Conservation (phyloP, 2,329 filamentous ascomycete species). For the Cercospora sesami region DNA sequence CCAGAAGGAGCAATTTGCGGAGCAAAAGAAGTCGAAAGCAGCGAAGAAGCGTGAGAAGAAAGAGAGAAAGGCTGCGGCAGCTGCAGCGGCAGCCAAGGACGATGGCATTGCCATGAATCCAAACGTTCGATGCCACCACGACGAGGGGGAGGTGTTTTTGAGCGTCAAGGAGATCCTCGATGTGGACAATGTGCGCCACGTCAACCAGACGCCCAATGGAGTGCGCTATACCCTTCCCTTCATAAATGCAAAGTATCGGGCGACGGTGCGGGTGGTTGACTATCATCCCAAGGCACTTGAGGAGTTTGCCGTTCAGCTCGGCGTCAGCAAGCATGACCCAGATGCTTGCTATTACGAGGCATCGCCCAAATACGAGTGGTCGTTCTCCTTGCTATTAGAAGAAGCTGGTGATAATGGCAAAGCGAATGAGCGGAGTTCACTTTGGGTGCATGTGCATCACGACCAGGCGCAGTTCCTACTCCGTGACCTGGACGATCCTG, state of each 20-base stretch:
- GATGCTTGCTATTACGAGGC: constrained; percentile 41
- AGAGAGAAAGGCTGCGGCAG: constrained; percentile 42
- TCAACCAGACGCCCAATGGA: constrained; percentile 42
- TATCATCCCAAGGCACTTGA: constrained; percentile 70
- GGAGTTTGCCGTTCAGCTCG: constrained; percentile 61
- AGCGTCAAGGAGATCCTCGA: constrained; percentile 53
- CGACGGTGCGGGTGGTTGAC: constrained; percentile 75
- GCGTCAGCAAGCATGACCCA: constrained; percentile 16
- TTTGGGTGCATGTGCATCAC: constrained; percentile 70
- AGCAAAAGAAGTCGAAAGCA: constrained; percentile 28
- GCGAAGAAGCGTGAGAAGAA: constrained; percentile 42
- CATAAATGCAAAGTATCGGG: constrained; percentile 66
- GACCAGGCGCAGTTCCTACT: constrained; percentile 58
- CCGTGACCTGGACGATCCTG: constrained; percentile 53
- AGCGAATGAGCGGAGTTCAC: constrained; percentile 12
- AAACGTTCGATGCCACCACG: constrained; percentile 45
- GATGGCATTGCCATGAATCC: constrained; percentile 26
- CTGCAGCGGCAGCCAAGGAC: neutral
- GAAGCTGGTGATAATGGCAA: constrained; percentile 50
- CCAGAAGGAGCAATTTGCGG: constrained; percentile 16
- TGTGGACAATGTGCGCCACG: constrained; percentile 48
- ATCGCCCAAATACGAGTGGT: constrained; percentile 70
- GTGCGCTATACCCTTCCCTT: constrained; percentile 32
- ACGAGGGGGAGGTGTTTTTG: constrained; percentile 42
- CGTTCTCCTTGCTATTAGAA: constrained; percentile 76